phyloP scores from a whole-genome alignment of 225 moss, liverwort and hornwort species.

The Takakia lepidozioides region DNA sequence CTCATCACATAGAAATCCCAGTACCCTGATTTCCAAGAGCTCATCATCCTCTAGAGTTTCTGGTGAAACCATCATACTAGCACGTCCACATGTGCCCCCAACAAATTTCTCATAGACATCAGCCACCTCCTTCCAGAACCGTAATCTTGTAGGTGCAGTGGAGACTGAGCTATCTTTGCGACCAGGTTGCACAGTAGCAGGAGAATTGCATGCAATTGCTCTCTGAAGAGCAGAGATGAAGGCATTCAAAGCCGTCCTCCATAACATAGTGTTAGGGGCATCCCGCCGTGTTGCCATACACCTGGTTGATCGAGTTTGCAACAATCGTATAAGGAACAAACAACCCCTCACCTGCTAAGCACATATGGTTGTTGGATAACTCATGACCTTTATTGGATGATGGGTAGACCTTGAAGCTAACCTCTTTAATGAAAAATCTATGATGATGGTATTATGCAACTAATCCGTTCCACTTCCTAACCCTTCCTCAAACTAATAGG shows the following conservation, averaged over 20 bases:
- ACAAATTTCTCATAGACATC: conserved; percentile 90
- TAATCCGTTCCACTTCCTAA: too few relatives aligned
- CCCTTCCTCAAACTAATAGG: too few relatives aligned
- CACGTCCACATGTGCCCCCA: conserved; percentile 92
- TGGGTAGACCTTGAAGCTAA: too few relatives aligned
- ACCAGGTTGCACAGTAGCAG: conserved; percentile 22
- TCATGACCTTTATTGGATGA: too few relatives aligned
- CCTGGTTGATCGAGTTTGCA: conserved; percentile 24
- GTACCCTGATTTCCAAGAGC: conserved; percentile 66
- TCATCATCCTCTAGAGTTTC: conserved; percentile 71
- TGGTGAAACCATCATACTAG: conserved; percentile 46
- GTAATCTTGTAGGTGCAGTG: conserved; percentile 50
- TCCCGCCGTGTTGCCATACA: conserved; percentile 94
- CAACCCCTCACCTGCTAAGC: too few relatives aligned
- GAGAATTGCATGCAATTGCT: conserved; percentile 58
- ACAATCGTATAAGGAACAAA: too few relatives aligned
- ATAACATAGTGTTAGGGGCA: conserved; percentile 59
- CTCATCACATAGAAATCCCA: conserved; percentile 72
- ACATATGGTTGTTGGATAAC: too few relatives aligned
- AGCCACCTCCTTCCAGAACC: conserved; percentile 93
- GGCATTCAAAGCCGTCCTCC: conserved; percentile 70
- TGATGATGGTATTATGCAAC: too few relatives aligned
- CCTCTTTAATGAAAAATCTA: too few relatives aligned
- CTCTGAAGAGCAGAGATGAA: conserved; percentile 66
- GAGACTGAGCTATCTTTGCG: conserved; percentile 38